These are phyloP conservation scores for Umbelopsis sp. DNA, from an alignment of 192 early-diverging fungal species.

Conservation along the genomic window DNA sequence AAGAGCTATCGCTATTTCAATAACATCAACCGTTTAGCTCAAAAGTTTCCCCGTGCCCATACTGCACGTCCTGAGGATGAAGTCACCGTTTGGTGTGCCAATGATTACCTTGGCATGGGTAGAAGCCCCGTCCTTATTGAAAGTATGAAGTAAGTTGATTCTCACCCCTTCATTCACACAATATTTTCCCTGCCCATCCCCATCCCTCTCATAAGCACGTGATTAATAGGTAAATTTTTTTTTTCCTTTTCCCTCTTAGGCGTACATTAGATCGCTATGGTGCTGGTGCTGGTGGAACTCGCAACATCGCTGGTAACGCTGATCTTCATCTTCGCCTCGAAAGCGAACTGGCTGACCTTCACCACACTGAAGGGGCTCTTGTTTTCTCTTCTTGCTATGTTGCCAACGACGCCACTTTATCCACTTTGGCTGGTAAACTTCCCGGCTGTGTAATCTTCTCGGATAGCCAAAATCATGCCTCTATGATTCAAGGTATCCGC, in stretches of 20 bases:
- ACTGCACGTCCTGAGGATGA: slow-evolving; percentile 81
- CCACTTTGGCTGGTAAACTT: slow-evolving; percentile 84
- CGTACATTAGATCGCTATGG: slow-evolving; percentile 92
- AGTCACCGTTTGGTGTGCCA: slow-evolving; percentile 98
- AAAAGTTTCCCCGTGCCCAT: slow-evolving; percentile 91
- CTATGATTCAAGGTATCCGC: slow-evolving; percentile 98
- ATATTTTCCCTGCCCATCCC: background rate
- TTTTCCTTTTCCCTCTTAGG: slow-evolving; percentile 39
- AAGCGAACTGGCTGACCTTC: slow-evolving; percentile 86
- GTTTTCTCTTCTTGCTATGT: slow-evolving; percentile 98
- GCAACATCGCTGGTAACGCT: slow-evolving; percentile 99
- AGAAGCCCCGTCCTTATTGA: slow-evolving; percentile 84
- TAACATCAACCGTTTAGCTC: slow-evolving; percentile 98
- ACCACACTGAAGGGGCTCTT: slow-evolving; percentile 88
- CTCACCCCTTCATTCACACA: slow-evolving; percentile 5
- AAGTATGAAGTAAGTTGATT: slow-evolving; percentile 85
- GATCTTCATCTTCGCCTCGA: slow-evolving; percentile 93
- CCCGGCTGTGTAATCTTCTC: slow-evolving; percentile 95
- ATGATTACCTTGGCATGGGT: slow-evolving; percentile 98
- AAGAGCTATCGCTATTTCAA: slow-evolving; percentile 99
- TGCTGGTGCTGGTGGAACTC: slow-evolving; percentile 97
- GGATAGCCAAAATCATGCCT: slow-evolving; percentile 95
- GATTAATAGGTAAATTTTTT: slow-evolving; percentile 19
- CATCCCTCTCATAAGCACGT: background rate
- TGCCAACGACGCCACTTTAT: slow-evolving; percentile 95